Base-by-base conservation (phyloP, 345 rosid genomes). In the Orychophragmus violaceus region DNA sequence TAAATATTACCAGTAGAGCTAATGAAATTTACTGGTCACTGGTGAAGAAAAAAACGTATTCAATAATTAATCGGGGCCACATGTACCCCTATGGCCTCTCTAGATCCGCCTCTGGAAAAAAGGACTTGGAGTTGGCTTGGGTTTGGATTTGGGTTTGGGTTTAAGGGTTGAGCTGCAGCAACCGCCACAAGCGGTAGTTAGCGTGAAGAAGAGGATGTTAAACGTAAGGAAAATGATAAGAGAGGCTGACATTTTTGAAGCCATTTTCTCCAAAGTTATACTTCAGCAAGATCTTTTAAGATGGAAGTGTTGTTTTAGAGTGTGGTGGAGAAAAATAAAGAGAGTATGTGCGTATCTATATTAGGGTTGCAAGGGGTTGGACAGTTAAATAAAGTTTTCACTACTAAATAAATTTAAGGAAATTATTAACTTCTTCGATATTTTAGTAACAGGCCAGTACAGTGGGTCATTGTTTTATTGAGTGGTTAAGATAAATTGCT, bases 181-280 rank as follows among this genome's bases (percentile, higher is more conserved):
- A 52, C 75, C 45, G 3, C 54, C 62, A 30, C 69, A 42, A 0
- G 70, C 75, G 6, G 70, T 54, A 32, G 75, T 71, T 14, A 64
- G 16, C 6, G 75, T 55, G 64, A 71, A 71, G 29, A 71, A 63
- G 32, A 71, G 58, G 30, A 71, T 39, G 41, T 71, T 71, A 13
- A 71, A 56, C n/a, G 70, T 56, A 21, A 71, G 53, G 64, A 71
- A 56, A 30, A 63, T 5, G 39, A 19, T 8, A 18, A 71, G 44
- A 16, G 58, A 63, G 70, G 70, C 24, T 63, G 75, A 62, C 3
- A 19, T 42, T 54, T 70, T 70, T 42, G 63, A 61, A 33, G 69
- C 69, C 75, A 70, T 62, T 9, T 39, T 21, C 5, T 66, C 42
- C n/a, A 52, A 37, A 17, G 8, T 12, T 64, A 24, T 25, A 24